A percentile compares a stretch with the other conserved stretches of the same genome.
Conservation (phyloP, 192 early-diverging fungal species). For the Backusella morwellensis region DNA sequence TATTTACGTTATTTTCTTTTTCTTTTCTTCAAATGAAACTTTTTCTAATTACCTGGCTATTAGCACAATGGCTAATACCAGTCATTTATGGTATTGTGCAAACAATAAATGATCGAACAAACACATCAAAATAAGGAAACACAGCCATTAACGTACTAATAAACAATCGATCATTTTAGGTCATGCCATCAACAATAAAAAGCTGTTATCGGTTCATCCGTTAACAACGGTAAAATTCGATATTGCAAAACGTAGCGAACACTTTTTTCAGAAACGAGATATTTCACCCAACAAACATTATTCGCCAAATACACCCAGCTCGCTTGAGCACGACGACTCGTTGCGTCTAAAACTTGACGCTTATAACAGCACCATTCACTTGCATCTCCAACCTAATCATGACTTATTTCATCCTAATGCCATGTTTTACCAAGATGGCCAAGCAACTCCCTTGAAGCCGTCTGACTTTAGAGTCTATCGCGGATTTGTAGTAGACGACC, state of each 20-base stretch:
- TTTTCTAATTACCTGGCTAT: neutral
- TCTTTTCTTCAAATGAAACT: neutral
- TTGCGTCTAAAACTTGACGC: conserved; percentile 35
- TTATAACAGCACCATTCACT: conserved; percentile 63
- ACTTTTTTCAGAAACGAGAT: conserved; percentile 21
- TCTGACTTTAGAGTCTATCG: conserved; percentile 45
- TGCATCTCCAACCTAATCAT: conserved; percentile 67
- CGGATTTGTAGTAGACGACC: conserved; percentile 41
- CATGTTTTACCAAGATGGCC: conserved; percentile 27
- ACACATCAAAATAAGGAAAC: neutral
- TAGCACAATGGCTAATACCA: neutral
- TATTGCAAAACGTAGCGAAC: conserved; percentile 22
- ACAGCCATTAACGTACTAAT: neutral
- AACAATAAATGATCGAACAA: neutral
- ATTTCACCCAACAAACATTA: conserved; percentile 18
- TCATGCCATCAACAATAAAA: conserved; percentile 14
- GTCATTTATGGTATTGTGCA: neutral
- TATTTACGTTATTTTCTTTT: neutral
- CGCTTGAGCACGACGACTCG: conserved; percentile 25
- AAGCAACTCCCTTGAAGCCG: conserved; percentile 31
- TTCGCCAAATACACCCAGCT: conserved; percentile 6
- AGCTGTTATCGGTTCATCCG: conserved; percentile 9
- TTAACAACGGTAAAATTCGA: conserved; percentile 1
- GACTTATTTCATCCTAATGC: conserved; percentile 71
- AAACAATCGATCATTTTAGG: conserved; percentile 8